These are phyloP conservation scores for Sophora flavescens DNA, from an alignment of 306 rosid genomes.

Conservation along the genomic window DNA sequence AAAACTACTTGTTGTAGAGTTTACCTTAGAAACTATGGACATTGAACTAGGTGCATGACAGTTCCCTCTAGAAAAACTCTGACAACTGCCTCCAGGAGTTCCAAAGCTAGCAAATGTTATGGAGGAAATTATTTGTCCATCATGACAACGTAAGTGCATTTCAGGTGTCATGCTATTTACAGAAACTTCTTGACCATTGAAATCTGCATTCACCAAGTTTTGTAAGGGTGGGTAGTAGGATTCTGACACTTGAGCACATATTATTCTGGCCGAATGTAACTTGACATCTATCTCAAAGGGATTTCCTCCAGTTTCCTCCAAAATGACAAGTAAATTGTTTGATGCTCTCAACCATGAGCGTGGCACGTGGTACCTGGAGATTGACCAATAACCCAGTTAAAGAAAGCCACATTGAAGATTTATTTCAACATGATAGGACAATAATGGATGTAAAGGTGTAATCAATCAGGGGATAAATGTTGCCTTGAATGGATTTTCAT, in stretches of 20 bases:
- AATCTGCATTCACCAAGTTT: slow-evolving; percentile 54
- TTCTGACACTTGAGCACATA: slow-evolving; percentile 86
- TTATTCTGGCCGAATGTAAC: slow-evolving; percentile 57
- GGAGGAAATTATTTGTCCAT: slow-evolving; percentile 71
- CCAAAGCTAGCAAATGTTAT: slow-evolving; percentile 90
- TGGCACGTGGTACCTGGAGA: slow-evolving; percentile 90
- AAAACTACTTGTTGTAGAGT: background rate
- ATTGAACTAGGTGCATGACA: slow-evolving; percentile 79
- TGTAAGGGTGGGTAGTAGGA: slow-evolving; percentile 72
- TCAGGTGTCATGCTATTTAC: slow-evolving; percentile 64
- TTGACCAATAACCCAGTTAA: slow-evolving; percentile 44
- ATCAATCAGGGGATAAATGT: slow-evolving; percentile 1
- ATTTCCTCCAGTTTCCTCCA: slow-evolving; percentile 89
- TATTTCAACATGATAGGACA: slow-evolving; percentile 2
- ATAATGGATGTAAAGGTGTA: slow-evolving; percentile 34
- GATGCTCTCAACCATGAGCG: slow-evolving; percentile 82
- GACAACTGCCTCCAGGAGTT: slow-evolving; percentile 85
- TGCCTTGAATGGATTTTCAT: slow-evolving; percentile 15
- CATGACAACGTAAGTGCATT: slow-evolving; percentile 72
- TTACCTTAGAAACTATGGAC: slow-evolving; percentile 76
- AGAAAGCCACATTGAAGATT: slow-evolving; percentile 26
- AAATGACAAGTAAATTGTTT: slow-evolving; percentile 76
- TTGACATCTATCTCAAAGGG: slow-evolving; percentile 77
- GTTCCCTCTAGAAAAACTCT: slow-evolving; percentile 63
- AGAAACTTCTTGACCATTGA: slow-evolving; percentile 48